A percentile compares a stretch with the other conserved stretches of the same genome.
Evolutionary conservation across 805 yeast species (phyloP).

Genomic region (Pichia phayaonensis): DNA sequence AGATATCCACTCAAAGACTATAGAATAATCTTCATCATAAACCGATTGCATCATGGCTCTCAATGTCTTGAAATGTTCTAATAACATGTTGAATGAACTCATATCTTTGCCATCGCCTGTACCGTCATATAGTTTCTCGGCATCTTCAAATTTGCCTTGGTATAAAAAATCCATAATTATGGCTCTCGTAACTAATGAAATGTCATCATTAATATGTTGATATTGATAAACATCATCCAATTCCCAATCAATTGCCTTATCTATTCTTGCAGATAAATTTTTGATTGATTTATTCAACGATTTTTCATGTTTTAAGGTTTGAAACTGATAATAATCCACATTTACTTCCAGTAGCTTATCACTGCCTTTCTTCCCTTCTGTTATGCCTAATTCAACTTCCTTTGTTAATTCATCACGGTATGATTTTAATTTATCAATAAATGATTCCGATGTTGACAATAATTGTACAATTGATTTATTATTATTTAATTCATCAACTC

Average conservation of each 20-base stretch:
- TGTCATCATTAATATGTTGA: conserved; percentile 1
- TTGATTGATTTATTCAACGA: conserved; percentile 16
- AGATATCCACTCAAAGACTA: conserved; percentile 1
- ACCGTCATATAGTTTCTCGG: background rate
- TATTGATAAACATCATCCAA: conserved; percentile 6
- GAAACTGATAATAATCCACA: conserved; percentile 2
- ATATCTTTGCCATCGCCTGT: background rate
- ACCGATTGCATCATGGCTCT: background rate
- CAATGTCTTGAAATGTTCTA: conserved; percentile 1
- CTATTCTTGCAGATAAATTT: conserved; percentile 15
- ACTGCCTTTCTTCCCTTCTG: background rate
- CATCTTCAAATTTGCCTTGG: conserved; percentile 24
- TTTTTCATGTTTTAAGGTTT: conserved; percentile 10
- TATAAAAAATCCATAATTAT: conserved; percentile 27
- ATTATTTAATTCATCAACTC: conserved; percentile 35
- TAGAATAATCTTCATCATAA: conserved; percentile 1
- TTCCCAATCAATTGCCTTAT: conserved; percentile 5
- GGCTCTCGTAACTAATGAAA: conserved; percentile 17
- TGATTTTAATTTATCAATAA: background rate
- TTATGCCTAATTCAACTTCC: background rate
- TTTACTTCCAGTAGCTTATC: background rate
- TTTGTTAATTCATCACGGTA: background rate
- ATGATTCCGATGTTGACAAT: conserved; percentile 21
- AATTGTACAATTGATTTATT: conserved; percentile 49
- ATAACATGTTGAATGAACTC: background rate